Percentiles rank a stretch among this genome's conserved stretches.
phyloP scores from a whole-genome alignment of 2,329 filamentous ascomycete genomes.

The Cyphellophora attinorum region DNA sequence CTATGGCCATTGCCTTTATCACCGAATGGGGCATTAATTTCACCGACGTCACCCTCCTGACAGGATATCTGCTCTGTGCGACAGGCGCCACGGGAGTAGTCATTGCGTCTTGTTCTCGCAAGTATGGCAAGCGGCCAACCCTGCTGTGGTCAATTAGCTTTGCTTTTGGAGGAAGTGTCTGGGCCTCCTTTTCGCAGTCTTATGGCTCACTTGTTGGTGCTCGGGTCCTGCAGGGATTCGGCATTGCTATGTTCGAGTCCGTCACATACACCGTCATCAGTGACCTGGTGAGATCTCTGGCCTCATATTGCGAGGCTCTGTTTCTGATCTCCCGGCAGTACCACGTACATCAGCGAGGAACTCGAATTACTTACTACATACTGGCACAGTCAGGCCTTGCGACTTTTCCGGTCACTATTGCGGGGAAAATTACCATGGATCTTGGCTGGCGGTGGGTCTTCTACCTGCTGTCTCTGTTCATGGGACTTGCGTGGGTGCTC shows the following conservation, averaged over 20 bases:
- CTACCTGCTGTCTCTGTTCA: conserved; percentile 5
- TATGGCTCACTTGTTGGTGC: conserved; percentile 5
- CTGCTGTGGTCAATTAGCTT: conserved; percentile 5
- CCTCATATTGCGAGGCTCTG: too few species aligned
- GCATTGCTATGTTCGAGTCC: conserved; percentile 7
- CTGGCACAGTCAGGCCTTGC: too few species aligned
- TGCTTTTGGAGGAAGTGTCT: conserved; percentile 3
- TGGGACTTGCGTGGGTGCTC: neutral
- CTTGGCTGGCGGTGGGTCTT: conserved; percentile 7
- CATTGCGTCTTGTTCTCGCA: conserved; percentile 6
- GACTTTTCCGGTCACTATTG: too few species aligned
- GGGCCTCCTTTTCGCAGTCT: conserved; percentile 1
- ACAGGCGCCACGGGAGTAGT: conserved; percentile 5
- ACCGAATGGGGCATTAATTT: too few species aligned
- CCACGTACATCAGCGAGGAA: conserved; percentile 18
- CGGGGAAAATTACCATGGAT: conserved; percentile 2
- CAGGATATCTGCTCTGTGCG: too few species aligned
- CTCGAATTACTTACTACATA: conserved; percentile 3
- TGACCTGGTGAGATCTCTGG: too few species aligned
- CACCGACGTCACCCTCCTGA: too few species aligned
- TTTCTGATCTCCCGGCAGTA: too few species aligned
- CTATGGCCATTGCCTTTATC: too few species aligned
- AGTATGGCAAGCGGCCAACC: conserved; percentile 7
- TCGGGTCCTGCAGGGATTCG: conserved; percentile 3
- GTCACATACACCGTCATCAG: conserved; percentile 12